A percentile compares a stretch with the other conserved stretches of the same genome.
Conservation (phyloP, 441 rosid genomes). For the Gossypium trilobum region DNA sequence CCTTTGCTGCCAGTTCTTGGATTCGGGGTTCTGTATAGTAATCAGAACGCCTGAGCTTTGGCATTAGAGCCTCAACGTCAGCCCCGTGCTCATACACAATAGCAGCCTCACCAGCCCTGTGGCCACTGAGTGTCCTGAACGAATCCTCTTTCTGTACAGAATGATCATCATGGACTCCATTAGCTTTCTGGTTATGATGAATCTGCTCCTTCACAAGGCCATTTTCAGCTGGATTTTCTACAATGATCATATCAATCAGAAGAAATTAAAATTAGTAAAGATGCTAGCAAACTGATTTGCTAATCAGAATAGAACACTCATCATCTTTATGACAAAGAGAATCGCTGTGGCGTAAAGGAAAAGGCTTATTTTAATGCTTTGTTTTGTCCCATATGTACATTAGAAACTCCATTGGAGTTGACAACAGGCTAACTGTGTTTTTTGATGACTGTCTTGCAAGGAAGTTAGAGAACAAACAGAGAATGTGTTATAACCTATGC, state of each 20-base stretch:
- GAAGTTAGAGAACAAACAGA: background rate
- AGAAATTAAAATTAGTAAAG: conserved; percentile 1
- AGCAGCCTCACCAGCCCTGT: conserved; percentile 92
- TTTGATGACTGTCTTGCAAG: background rate
- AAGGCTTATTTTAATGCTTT: background rate
- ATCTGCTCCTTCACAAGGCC: conserved; percentile 40
- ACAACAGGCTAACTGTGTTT: background rate
- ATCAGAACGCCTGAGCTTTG: conserved; percentile 65
- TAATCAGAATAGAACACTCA: background rate
- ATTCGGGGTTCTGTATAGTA: conserved; percentile 90
- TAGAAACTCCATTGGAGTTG: background rate
- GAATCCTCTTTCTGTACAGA: conserved; percentile 45
- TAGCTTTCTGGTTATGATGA: conserved; percentile 38
- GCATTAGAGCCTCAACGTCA: conserved; percentile 77
- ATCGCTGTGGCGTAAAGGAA: background rate
- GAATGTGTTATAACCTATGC: background rate
- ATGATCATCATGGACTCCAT: conserved; percentile 47
- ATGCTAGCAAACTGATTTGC: background rate
- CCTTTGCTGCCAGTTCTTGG: conserved; percentile 86
- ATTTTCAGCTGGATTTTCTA: conserved; percentile 41
- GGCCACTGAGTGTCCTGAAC: conserved; percentile 48
- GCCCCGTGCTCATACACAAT: conserved; percentile 84
- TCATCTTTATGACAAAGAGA: background rate
- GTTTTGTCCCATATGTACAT: background rate
- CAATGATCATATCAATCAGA: conserved; percentile 12